These are phyloP conservation scores for Yamadazyma kanchanaburiensis DNA, from an alignment of 1,139 yeast species.

Conservation along the genomic window DNA sequence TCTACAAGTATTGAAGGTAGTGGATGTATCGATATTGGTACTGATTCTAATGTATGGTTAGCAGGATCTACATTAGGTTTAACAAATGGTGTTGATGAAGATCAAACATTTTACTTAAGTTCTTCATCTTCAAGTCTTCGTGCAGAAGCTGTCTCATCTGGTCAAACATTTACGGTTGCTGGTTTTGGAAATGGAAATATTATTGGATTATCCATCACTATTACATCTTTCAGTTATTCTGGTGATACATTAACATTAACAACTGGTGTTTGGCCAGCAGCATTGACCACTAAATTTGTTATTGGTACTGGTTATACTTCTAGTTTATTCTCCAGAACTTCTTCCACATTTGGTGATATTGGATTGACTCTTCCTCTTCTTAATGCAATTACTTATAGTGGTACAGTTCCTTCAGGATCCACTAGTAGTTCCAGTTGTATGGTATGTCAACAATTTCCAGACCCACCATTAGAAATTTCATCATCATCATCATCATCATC, in stretches of 20 bases:
- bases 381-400: slow-evolving; percentile 6
- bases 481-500: slow-evolving; percentile 5
- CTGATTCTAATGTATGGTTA: slow-evolving; percentile 17
- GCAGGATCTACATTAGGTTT: slow-evolving; percentile 13
- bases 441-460: slow-evolving; percentile 10
- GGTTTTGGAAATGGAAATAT: slow-evolving; percentile 27
- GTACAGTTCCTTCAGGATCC: slow-evolving; percentile 2
- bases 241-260: slow-evolving; percentile 6
- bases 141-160: slow-evolving; percentile 13
- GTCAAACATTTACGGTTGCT: slow-evolving; percentile 19
- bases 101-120: slow-evolving; percentile 21
- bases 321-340: slow-evolving; percentile 10
- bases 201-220: slow-evolving; percentile 18
- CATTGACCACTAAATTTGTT: slow-evolving; percentile 13
- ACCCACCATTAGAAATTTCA: slow-evolving; percentile 8
- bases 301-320: slow-evolving; percentile 23
- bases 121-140: slow-evolving; percentile 15
- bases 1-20: slow-evolving; percentile 19
- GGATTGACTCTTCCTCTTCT: slow-evolving; percentile 10
- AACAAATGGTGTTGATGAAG: slow-evolving; percentile 5
- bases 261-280: slow-evolving; percentile 7
- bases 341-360: slow-evolving; percentile 13
- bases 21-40: slow-evolving; percentile 23
- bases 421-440: slow-evolving; percentile 5
- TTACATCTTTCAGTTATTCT: slow-evolving; percentile 9